Evolutionary conservation across 495 filamentous ascomycete species (phyloP).

Genomic region (Lasiosphaeris hirsuta): DNA sequence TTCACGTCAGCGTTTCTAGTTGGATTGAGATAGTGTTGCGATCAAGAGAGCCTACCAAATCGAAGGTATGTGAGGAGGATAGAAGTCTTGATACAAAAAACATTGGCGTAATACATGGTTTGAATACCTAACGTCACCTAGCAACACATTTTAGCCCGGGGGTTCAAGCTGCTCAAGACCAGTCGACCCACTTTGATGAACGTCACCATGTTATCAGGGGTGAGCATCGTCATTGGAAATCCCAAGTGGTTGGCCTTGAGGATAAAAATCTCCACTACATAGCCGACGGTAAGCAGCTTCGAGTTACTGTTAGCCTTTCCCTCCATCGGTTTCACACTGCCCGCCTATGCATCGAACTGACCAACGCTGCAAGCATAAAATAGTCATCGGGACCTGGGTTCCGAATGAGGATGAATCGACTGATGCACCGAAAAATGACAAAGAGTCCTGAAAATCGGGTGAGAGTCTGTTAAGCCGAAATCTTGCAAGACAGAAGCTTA

Average conservation of each 20-base stretch:
- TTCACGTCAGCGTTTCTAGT: background rate
- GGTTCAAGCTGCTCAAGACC: background rate
- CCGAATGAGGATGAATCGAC: conserved; percentile 9
- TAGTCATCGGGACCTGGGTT: conserved; percentile 13
- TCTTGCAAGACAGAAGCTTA: background rate
- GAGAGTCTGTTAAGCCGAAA: background rate
- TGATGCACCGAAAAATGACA: conserved; percentile 8
- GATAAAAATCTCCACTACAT: conserved; percentile 29
- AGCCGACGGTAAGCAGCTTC: conserved; percentile 26
- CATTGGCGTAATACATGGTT: conserved; percentile 39
- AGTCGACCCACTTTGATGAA: conserved; percentile 27
- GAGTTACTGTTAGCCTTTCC: background rate
- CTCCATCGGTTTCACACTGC: background rate
- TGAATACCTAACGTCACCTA: conserved; percentile 37
- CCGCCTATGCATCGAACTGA: background rate
- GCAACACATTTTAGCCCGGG: conserved; percentile 10
- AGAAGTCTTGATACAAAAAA: conserved; percentile 43
- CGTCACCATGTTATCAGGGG: conserved; percentile 26
- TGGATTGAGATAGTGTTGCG: background rate
- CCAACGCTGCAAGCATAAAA: conserved; percentile 7
- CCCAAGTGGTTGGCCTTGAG: conserved; percentile 29
- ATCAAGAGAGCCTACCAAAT: conserved; percentile 34
- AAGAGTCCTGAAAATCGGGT: conserved; percentile 1
- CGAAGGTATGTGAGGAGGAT: conserved; percentile 48
- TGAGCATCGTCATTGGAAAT: conserved; percentile 29